Evolutionary conservation across 179 eudicot species (phyloP).

Genomic region (Gypsophila paniculata): DNA sequence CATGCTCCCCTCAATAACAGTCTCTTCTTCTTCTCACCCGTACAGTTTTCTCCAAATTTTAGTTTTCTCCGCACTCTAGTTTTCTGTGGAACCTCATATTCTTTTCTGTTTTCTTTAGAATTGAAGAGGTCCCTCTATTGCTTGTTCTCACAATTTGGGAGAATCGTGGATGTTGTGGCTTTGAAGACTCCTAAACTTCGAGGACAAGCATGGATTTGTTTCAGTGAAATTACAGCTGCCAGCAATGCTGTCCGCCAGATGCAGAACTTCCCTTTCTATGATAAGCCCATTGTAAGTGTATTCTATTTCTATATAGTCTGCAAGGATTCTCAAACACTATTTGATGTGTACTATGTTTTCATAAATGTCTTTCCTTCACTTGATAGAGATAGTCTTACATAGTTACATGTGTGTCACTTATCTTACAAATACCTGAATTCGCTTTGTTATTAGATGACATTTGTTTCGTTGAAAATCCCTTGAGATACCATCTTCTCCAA

Average conservation of each 20-base stretch:
- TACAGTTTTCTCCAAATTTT: too few relatives aligned
- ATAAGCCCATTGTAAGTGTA: conserved; percentile 69
- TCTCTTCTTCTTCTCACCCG: background rate
- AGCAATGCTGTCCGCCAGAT: conserved; percentile 97
- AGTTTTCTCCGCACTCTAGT: background rate
- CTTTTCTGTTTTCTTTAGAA: conserved; percentile 39
- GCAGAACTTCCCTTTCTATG: conserved; percentile 96
- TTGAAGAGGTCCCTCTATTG: conserved; percentile 82
- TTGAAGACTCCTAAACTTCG: conserved; percentile 83
- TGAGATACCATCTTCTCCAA: background rate
- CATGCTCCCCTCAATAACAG: background rate
- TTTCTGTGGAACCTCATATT: background rate
- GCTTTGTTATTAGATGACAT: background rate
- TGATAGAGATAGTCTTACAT: too few relatives aligned
- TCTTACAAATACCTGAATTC: background rate
- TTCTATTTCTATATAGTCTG: background rate
- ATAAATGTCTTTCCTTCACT: background rate
- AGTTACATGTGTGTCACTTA: too few relatives aligned
- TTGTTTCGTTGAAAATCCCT: background rate
- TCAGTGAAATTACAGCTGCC: conserved; percentile 92
- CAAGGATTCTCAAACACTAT: background rate
- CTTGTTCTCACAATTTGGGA: conserved; percentile 86
- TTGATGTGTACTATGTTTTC: background rate
- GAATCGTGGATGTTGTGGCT: conserved; percentile 84
- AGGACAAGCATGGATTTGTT: conserved; percentile 94